These are phyloP conservation scores for Helenozyma rhizophorensis DNA, from an alignment of 805 yeast genomes.

Conservation along the genomic window DNA sequence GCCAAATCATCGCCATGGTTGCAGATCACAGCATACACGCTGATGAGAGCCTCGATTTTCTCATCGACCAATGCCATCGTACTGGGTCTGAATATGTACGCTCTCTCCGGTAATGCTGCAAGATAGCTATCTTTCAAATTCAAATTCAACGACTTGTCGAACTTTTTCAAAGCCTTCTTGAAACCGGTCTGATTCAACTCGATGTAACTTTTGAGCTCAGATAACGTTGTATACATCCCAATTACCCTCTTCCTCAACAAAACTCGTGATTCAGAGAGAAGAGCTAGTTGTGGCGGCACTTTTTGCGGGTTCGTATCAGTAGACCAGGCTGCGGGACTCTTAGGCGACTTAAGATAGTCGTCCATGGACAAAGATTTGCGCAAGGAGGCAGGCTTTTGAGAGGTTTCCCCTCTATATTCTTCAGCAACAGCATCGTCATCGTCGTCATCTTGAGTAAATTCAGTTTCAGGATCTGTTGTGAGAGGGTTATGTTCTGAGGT, in stretches of 20 bases:
- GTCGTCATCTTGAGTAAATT: constrained; percentile 24
- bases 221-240: constrained; percentile 40
- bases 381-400: constrained; percentile 4
- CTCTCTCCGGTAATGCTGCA: constrained; percentile 40
- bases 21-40: constrained; percentile 28
- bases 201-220: constrained; percentile 47
- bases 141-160: constrained; percentile 47
- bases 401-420: constrained; percentile 1
- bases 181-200: constrained; percentile 52
- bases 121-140: constrained; percentile 40
- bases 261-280: constrained; percentile 44
- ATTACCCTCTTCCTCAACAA: constrained; percentile 44
- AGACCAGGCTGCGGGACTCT: constrained; percentile 23
- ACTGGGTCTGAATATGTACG: constrained; percentile 35
- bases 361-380: constrained; percentile 27
- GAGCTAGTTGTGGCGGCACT: constrained; percentile 16
- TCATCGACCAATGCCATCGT: constrained; percentile 29
- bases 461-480: constrained; percentile 34
- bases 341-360: constrained; percentile 34
- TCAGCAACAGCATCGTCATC: constrained; percentile 4
- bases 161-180: constrained; percentile 49
- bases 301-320: constrained; percentile 4
- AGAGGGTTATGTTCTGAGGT: constrained; percentile 15
- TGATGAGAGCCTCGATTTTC: constrained; percentile 28
- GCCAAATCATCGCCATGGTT: constrained; percentile 36